Conservation (phyloP, 371 early-diverging fungal species). For the Mortierella sp. region DNA sequence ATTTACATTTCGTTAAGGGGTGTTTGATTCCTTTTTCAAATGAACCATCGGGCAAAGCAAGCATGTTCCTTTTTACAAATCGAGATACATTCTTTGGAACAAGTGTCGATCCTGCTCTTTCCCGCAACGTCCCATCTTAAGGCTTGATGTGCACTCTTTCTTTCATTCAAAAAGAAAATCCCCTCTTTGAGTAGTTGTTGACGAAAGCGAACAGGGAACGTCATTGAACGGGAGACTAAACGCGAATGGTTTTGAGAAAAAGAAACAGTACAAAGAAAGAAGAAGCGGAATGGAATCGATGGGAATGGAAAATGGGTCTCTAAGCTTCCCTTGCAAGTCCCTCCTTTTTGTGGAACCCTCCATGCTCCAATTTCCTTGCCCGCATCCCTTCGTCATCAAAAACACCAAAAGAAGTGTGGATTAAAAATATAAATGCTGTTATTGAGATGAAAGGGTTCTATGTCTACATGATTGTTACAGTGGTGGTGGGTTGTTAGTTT, state of each 20-base stretch:
- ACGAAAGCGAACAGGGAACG: neutral
- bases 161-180: neutral
- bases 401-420: neutral
- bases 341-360: neutral
- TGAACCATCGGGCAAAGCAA: neutral
- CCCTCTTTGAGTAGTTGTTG: neutral
- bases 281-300: neutral
- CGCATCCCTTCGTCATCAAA: neutral
- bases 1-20: slow-evolving; percentile 1
- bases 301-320: neutral
- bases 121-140: neutral
- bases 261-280: neutral
- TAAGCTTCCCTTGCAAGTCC: neutral
- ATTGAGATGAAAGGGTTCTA: slow-evolving; percentile 11
- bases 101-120: neutral
- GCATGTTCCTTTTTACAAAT: neutral
- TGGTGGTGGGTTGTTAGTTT: neutral
- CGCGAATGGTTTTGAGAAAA: no score
- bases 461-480: slow-evolving; percentile 14
- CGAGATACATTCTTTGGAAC: neutral
- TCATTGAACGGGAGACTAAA: neutral
- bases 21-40: neutral
- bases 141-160: no score
- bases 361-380: neutral
- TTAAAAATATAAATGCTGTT: slow-evolving; percentile 10